Evolutionary conservation across 371 early-diverging fungal species (phyloP).

Genomic region (Apophysomyces elegans): DNA sequence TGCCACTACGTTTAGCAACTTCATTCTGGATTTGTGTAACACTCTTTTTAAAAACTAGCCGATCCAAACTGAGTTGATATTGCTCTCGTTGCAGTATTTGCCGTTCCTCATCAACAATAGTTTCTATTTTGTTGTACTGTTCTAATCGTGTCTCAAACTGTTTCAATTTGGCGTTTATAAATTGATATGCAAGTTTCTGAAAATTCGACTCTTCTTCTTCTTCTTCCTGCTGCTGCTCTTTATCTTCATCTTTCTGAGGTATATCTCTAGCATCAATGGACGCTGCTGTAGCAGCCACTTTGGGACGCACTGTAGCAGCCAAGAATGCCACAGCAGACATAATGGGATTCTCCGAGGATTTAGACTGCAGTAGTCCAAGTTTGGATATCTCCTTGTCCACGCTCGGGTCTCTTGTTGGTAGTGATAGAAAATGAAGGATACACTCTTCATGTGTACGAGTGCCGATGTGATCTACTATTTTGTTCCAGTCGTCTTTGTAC

Average conservation of each 20-base stretch:
- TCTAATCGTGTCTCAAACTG: constrained; percentile 79
- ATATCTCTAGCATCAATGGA: constrained; percentile 8
- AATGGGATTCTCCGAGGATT: constrained; percentile 90
- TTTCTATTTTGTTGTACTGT: constrained; percentile 88
- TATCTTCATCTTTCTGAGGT: constrained; percentile 13
- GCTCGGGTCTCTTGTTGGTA: constrained; percentile 70
- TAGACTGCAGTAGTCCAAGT: constrained; percentile 52
- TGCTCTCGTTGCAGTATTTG: constrained; percentile 85
- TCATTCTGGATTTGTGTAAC: constrained; percentile 52
- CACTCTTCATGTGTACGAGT: constrained; percentile 53
- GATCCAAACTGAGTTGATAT: constrained; percentile 76
- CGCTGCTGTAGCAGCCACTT: constrained; percentile 89
- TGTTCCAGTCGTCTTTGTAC: constrained; percentile 45
- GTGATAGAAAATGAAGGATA: constrained; percentile 40
- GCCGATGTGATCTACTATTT: constrained; percentile 43
- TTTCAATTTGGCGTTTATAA: constrained; percentile 77
- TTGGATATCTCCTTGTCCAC: constrained; percentile 51
- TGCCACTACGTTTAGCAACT: constrained; percentile 34
- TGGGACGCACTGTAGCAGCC: constrained; percentile 91
- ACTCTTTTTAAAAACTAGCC: constrained; percentile 60
- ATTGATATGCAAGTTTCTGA: constrained; percentile 49
- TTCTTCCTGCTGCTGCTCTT: constrained; percentile 14
- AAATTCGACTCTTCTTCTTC: constrained; percentile 11
- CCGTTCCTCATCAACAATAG: constrained; percentile 65
- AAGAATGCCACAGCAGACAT: constrained; percentile 95